Evolutionary conservation across 768 basidiomycete genomes (phyloP).

Genomic region (Amyloporia xantha): DNA sequence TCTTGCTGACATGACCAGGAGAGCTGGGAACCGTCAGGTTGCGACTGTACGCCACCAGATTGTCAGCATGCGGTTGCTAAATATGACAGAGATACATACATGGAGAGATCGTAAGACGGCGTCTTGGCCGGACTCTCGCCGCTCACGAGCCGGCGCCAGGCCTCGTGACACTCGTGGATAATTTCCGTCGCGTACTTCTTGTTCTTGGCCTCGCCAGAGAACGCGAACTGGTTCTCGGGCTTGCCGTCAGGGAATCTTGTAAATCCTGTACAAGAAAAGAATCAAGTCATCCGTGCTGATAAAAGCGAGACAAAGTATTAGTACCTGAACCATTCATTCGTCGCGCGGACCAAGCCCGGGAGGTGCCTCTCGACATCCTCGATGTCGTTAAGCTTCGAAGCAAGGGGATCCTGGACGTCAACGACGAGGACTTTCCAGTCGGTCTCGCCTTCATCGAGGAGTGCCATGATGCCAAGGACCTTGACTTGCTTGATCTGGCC

Average conservation of each 20-base stretch:
- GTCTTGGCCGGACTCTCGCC: constrained; percentile 77
- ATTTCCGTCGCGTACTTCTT: constrained; percentile 99
- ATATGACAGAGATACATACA: constrained; percentile 47
- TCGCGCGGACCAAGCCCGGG: constrained; percentile 92
- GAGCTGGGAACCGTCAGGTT: constrained; percentile 77
- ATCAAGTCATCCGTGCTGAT: too few relatives aligned
- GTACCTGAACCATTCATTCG: constrained; percentile 98
- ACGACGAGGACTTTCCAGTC: constrained; percentile 99
- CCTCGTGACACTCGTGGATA: constrained; percentile 97
- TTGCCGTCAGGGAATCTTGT: constrained; percentile 96
- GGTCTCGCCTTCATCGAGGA: constrained; percentile 98
- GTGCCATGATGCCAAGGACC: constrained; percentile 99
- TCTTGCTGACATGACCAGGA: constrained; percentile 55
- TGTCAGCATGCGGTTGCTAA: background rate
- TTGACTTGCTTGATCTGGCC: constrained; percentile 99
- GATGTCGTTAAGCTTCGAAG: constrained; percentile 94
- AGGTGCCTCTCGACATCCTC: constrained; percentile 99
- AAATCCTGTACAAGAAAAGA: too few relatives aligned
- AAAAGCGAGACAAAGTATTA: constrained; percentile 5
- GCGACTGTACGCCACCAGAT: constrained; percentile 39
- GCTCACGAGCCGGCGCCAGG: constrained; percentile 89
- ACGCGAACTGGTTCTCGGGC: constrained; percentile 97
- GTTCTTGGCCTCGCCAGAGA: constrained; percentile 99
- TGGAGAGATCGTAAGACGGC: constrained; percentile 67
- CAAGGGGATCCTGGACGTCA: constrained; percentile 92